phyloP scores from a whole-genome alignment of 78 protist genomes.

The Monosiga brevicollis region DNA sequence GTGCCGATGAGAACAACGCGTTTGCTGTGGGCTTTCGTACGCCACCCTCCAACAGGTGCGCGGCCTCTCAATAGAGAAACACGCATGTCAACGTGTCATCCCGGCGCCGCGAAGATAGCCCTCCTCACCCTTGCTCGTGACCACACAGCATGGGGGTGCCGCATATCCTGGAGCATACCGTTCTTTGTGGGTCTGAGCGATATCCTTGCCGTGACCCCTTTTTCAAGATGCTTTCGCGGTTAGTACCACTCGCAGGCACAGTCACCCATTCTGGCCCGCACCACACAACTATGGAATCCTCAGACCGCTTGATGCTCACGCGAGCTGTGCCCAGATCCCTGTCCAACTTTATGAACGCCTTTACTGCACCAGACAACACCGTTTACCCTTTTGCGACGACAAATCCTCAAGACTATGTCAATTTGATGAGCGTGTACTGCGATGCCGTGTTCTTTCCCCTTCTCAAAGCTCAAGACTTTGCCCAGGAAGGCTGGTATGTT shows the following conservation, averaged over 20 bases:
- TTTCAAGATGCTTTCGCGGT: slow-evolving; percentile 76
- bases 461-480: slow-evolving; percentile 47
- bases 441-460: slow-evolving; percentile 77
- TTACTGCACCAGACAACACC: slow-evolving; percentile 65
- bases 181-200: slow-evolving; percentile 74
- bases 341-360: slow-evolving; percentile 52
- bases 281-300: too few relatives aligned
- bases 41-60: too few relatives aligned
- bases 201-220: slow-evolving; percentile 87
- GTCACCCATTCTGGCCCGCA: too few relatives aligned
- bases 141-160: slow-evolving; percentile 64
- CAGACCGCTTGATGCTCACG: too few relatives aligned
- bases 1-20: slow-evolving; percentile 20
- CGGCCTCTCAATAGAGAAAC: too few relatives aligned
- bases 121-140: too few relatives aligned
- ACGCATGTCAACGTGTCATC: too few relatives aligned
- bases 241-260: too few relatives aligned
- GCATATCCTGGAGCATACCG: slow-evolving; percentile 90
- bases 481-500: slow-evolving; percentile 84
- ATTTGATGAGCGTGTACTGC: slow-evolving; percentile 61
- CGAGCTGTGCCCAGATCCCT: slow-evolving; percentile 42
- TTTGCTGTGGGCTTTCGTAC: slow-evolving; percentile 63
- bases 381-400: slow-evolving; percentile 78
- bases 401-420: slow-evolving; percentile 59
- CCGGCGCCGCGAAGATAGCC: too few relatives aligned